Conservation (phyloP, 805 yeast species). For the Kazachstania taianensis region DNA sequence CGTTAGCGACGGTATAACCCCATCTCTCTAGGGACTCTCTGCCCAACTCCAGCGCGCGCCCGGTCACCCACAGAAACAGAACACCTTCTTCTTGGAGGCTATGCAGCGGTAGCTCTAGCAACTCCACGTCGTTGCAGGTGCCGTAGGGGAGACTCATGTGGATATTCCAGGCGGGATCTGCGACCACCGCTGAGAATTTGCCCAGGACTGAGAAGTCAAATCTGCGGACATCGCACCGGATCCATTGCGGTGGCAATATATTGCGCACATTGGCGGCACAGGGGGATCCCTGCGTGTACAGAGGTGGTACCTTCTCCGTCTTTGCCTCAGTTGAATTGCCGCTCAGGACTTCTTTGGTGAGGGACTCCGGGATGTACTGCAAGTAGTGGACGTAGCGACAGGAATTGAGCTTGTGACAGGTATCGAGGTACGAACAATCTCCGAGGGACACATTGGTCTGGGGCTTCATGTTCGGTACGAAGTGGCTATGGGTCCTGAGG, state of each 20-base stretch:
- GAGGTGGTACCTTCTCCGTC: slow-evolving; percentile 3
- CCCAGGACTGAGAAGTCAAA: slow-evolving; percentile 67
- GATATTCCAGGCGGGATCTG: slow-evolving; percentile 96
- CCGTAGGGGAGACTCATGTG: slow-evolving; percentile 80
- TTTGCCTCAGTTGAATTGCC: slow-evolving; percentile 12
- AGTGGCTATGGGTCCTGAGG: slow-evolving; percentile 36
- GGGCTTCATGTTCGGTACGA: slow-evolving; percentile 42
- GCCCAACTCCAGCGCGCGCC: slow-evolving; percentile 84
- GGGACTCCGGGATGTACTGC: slow-evolving; percentile 30
- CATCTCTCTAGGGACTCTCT: slow-evolving; percentile 63
- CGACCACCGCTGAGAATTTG: slow-evolving; percentile 71
- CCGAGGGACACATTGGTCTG: slow-evolving; percentile 68
- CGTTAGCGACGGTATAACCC: slow-evolving; percentile 77
- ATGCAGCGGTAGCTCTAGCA: slow-evolving; percentile 54
- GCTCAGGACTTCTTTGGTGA: not conserved
- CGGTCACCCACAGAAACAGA: slow-evolving; percentile 87
- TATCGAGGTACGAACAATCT: slow-evolving; percentile 88
- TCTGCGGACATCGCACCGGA: slow-evolving; percentile 68
- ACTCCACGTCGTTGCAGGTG: slow-evolving; percentile 67
- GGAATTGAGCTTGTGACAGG: slow-evolving; percentile 75
- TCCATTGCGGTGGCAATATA: slow-evolving; percentile 65
- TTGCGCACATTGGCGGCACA: slow-evolving; percentile 28
- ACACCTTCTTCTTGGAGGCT: slow-evolving; percentile 76
- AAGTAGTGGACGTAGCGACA: slow-evolving; percentile 79
- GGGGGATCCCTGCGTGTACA: slow-evolving; percentile 30